These are phyloP conservation scores for Pyrrhoderma lamaoense DNA, from an alignment of 1,284 basidiomycete genomes.

Conservation along the genomic window DNA sequence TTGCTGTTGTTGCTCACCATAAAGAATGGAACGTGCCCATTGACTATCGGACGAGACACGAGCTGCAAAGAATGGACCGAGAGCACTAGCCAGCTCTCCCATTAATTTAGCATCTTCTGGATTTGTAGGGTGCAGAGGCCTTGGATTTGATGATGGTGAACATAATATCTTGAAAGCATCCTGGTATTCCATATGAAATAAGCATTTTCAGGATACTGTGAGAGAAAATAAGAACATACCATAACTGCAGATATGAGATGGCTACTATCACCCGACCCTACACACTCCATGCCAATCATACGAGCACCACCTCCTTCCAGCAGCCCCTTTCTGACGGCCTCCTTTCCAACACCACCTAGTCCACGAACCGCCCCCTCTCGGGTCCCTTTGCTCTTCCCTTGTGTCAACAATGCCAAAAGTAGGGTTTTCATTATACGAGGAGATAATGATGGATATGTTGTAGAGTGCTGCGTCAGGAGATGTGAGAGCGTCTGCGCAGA, in stretches of 20 bases:
- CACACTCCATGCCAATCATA: conserved; percentile 59
- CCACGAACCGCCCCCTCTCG: conserved; percentile 84
- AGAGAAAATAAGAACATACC: conserved; percentile 31
- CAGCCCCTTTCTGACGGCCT: conserved; percentile 73
- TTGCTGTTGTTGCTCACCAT: background rate
- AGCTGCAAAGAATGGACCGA: conserved; percentile 59
- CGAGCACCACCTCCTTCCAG: conserved; percentile 70
- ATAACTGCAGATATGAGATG: conserved; percentile 49
- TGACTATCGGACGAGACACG: conserved; percentile 45
- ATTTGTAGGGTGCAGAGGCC: conserved; percentile 42
- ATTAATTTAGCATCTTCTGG: conserved; percentile 42
- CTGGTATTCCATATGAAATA: conserved; percentile 25
- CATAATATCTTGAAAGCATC: conserved; percentile 54
- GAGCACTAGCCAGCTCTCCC: conserved; percentile 39
- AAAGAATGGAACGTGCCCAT: conserved; percentile 38
- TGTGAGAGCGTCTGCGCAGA: conserved; percentile 80
- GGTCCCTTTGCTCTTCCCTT: conserved; percentile 64
- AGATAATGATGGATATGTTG: conserved; percentile 77
- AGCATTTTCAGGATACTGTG: background rate
- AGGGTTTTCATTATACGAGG: conserved; percentile 92
- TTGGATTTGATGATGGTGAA: conserved; percentile 47
- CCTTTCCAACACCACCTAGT: conserved; percentile 74
- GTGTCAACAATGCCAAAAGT: conserved; percentile 74
- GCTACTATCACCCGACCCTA: conserved; percentile 30
- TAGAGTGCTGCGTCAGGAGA: conserved; percentile 71